Evolutionary conservation across 1,139 yeast genomes (phyloP).

Genomic region (Protomyces macrosporus): DNA sequence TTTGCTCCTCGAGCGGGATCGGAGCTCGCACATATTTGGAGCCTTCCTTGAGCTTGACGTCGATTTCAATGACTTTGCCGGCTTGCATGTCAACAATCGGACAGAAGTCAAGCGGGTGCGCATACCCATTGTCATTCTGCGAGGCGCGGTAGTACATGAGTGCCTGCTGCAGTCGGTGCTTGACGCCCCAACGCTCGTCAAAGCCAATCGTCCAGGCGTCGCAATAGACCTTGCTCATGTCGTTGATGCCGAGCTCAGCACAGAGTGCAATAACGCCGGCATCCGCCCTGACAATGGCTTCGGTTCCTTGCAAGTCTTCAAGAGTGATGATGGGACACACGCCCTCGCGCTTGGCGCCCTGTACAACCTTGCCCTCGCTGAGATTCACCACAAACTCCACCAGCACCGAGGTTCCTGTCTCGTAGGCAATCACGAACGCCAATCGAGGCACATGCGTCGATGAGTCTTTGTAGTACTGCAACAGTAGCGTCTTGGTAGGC

Average conservation of each 20-base stretch:
- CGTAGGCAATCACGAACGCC: conserved; percentile 61
- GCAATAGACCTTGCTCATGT: conserved; percentile 69
- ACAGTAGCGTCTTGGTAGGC: conserved; percentile 58
- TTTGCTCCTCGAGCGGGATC: conserved; percentile 62
- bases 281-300: conserved; percentile 59
- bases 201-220: conserved; percentile 84
- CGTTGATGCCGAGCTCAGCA: conserved; percentile 57
- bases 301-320: conserved; percentile 59
- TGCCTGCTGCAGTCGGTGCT: conserved; percentile 73
- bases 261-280: conserved; percentile 71
- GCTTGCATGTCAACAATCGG: conserved; percentile 74
- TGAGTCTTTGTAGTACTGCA: conserved; percentile 55
- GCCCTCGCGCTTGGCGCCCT: conserved; percentile 47
- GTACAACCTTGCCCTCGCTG: conserved; percentile 39
- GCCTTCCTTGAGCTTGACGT: conserved; percentile 41
- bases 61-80: conserved; percentile 63
- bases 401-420: conserved; percentile 55
- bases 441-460: conserved; percentile 64
- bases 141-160: conserved; percentile 71
- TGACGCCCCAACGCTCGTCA: conserved; percentile 77
- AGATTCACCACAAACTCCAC: conserved; percentile 67
- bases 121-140: conserved; percentile 75
- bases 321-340: conserved; percentile 66
- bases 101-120: conserved; percentile 77
- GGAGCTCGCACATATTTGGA: conserved; percentile 65